A percentile compares a stretch with the other conserved stretches of the same genome.
These are phyloP conservation scores for Mycena galopus DNA, from an alignment of 768 basidiomycete species.

Conservation along the genomic window DNA sequence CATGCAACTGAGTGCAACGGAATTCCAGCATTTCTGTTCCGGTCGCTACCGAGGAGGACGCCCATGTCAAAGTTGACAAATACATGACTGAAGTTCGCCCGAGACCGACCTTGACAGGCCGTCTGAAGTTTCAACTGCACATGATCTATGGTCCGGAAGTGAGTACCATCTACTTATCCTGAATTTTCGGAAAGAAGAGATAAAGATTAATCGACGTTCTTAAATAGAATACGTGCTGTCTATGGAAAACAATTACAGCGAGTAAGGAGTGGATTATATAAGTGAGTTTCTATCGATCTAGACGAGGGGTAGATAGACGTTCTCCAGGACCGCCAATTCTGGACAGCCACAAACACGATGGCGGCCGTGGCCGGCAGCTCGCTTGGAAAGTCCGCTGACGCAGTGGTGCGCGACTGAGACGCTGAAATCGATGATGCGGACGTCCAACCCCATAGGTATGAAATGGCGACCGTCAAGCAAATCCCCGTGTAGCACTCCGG, in stretches of 20 bases:
- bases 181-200: not conserved
- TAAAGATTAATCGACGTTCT: not conserved
- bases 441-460: constrained; percentile 42
- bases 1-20: no score
- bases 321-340: constrained; percentile 25
- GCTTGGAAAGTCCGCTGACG: constrained; percentile 19
- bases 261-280: not conserved
- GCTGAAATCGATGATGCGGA: constrained; percentile 55
- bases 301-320: not conserved
- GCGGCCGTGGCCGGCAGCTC: constrained; percentile 10
- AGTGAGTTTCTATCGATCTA: not conserved
- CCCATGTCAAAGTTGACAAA: no score
- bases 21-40: no score
- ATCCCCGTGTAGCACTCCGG: constrained; percentile 52
- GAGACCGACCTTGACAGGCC: no score
- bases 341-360: constrained; percentile 10
- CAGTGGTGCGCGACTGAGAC: constrained; percentile 48
- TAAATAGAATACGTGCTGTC: not conserved
- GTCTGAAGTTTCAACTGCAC: no score
- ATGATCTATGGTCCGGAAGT: no score
- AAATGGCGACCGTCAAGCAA: constrained; percentile 46
- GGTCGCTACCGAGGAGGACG: no score
- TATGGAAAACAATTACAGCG: no score
- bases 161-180: no score
- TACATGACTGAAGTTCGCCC: no score